Conservation (phyloP, 2,329 filamentous ascomycete genomes). For the Aspergillus eucalypticola region DNA sequence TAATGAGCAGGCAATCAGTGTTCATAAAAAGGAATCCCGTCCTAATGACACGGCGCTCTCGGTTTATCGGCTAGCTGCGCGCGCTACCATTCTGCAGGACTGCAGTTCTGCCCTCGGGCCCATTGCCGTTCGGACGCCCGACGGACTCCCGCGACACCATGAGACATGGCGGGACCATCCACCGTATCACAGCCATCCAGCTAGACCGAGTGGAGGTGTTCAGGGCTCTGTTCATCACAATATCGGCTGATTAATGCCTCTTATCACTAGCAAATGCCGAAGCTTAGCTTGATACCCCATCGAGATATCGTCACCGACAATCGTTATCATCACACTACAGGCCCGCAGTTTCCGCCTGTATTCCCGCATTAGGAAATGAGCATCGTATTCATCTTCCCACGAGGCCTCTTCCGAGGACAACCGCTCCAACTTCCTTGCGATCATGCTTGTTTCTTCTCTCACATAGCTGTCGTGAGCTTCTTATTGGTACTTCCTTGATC, state of each 20-base stretch:
- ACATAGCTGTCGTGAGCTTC: neutral
- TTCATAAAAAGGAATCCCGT: neutral
- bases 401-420: neutral
- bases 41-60: too few species aligned
- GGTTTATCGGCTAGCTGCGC: neutral
- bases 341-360: neutral
- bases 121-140: neutral
- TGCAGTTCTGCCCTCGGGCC: neutral
- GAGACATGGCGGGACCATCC: neutral
- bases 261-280: neutral
- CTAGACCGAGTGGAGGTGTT: neutral
- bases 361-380: neutral
- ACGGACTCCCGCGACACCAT: constrained; percentile 3
- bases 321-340: constrained; percentile 1
- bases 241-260: neutral
- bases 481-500: neutral
- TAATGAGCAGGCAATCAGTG: too few species aligned
- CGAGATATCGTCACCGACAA: neutral
- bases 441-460: neutral
- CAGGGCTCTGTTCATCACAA: neutral
- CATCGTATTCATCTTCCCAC: neutral
- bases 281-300: neutral
- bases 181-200: neutral
- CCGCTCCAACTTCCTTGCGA: neutral
- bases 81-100: neutral